Conservation (phyloP, 2,329 filamentous ascomycete species). For the Aspergillus aculeatinus region DNA sequence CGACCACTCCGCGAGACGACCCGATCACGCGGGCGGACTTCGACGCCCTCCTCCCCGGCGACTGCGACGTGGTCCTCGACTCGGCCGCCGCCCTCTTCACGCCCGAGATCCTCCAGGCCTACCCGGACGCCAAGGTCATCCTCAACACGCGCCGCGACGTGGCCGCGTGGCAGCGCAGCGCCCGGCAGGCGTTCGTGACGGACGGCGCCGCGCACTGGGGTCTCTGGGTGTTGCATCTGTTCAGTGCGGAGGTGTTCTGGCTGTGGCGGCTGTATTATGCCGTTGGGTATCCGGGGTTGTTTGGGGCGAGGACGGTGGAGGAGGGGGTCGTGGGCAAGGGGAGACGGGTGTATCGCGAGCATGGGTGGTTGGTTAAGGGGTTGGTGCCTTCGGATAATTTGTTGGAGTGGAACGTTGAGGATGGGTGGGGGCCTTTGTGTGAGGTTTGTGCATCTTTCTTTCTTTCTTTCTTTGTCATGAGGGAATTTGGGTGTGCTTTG, state of each 20-base stretch:
- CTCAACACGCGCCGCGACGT: slow-evolving; percentile 17
- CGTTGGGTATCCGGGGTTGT: slow-evolving; percentile 18
- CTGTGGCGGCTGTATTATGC: slow-evolving; percentile 18
- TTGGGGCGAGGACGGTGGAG: slow-evolving; percentile 9
- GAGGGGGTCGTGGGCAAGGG: slow-evolving; percentile 8
- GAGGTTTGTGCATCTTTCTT: background rate
- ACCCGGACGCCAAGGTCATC: slow-evolving; percentile 31
- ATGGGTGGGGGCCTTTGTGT: slow-evolving; percentile 32
- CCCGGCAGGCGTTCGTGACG: slow-evolving; percentile 20
- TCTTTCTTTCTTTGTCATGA: no score
- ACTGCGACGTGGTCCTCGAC: slow-evolving; percentile 33
- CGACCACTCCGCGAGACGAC: background rate
- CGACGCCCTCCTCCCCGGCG: slow-evolving; percentile 30
- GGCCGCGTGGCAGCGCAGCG: slow-evolving; percentile 18
- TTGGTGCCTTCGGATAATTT: slow-evolving; percentile 19
- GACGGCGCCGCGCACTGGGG: slow-evolving; percentile 15
- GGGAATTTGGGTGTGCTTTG: no score
- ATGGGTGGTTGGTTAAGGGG: slow-evolving; percentile 16
- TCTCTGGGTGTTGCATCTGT: slow-evolving; percentile 16
- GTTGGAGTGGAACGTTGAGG: slow-evolving; percentile 29
- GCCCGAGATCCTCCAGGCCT: slow-evolving; percentile 35
- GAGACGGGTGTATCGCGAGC: slow-evolving; percentile 11
- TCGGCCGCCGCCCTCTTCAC: slow-evolving; percentile 33
- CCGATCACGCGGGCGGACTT: slow-evolving; percentile 24
- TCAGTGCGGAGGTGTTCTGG: slow-evolving; percentile 22